Conservation (phyloP, 257 asterid genomes). For the Gentiana dahurica region DNA sequence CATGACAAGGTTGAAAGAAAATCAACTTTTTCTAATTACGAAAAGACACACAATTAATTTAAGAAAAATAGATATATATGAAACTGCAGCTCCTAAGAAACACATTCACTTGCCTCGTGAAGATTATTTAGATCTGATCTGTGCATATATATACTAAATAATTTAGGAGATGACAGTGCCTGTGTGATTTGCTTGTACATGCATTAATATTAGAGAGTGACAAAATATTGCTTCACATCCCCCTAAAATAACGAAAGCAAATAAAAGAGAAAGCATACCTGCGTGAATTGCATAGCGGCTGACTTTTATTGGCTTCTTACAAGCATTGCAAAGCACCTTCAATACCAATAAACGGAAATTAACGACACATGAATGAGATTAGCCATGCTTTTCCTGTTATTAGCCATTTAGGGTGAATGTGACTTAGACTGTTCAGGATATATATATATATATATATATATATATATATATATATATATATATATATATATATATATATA, state of each 20-base stretch:
- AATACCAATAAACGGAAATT: slow-evolving; percentile 19
- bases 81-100: not conserved
- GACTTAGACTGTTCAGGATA: no score
- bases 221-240: not conserved
- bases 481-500: no score
- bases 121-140: not conserved
- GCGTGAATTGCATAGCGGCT: slow-evolving; percentile 71
- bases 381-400: slow-evolving; percentile 2
- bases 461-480: no score
- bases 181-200: no score
- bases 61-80: not conserved
- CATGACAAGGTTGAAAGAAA: not conserved
- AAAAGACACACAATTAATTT: no score
- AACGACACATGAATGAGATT: not conserved
- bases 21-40: not conserved
- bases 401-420: no score
- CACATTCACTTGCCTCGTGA: no score
- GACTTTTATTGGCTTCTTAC: slow-evolving; percentile 90
- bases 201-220: no score
- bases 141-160: no score
- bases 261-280: slow-evolving; percentile 31
- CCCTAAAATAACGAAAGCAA: not conserved
- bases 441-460: no score
- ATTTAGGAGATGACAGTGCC: no score
- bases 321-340: slow-evolving; percentile 88